Evolutionary conservation across 1,284 basidiomycete species (phyloP).

Genomic region (Coniferiporia sulphurascens): DNA sequence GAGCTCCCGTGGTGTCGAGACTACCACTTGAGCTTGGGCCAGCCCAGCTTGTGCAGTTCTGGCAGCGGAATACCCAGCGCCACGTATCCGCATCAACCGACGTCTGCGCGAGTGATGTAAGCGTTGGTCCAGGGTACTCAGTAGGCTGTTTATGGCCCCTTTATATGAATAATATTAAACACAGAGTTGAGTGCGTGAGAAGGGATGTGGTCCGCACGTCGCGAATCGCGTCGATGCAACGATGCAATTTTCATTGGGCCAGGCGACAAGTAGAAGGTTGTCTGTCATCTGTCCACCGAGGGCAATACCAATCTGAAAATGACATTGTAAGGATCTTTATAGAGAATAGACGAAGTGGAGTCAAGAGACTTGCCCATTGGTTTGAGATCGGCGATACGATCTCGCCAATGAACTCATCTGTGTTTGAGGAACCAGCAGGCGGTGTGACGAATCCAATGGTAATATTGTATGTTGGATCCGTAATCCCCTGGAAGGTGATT

Average conservation of each 20-base stretch:
- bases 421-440: conserved; percentile 33
- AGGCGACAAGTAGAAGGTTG: conserved; percentile 51
- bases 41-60: conserved; percentile 38
- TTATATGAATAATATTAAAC: not conserved
- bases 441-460: conserved; percentile 51
- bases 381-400: conserved; percentile 49
- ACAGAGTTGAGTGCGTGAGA: not conserved
- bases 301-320: conserved; percentile 34
- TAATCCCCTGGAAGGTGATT: conserved; percentile 48
- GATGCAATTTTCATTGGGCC: conserved; percentile 48
- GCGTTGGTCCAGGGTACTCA: conserved; percentile 38
- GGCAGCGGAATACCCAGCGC: conserved; percentile 54
- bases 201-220: conserved; percentile 33
- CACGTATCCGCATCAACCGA: conserved; percentile 47
- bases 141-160: conserved; percentile 40
- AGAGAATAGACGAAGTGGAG: not conserved
- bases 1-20: conserved; percentile 35
- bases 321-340: not conserved
- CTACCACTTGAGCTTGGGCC: conserved; percentile 23
- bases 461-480: conserved; percentile 43
- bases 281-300: conserved; percentile 50
- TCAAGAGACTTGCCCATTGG: conserved; percentile 35
- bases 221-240: conserved; percentile 47
- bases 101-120: conserved; percentile 38
- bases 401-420: conserved; percentile 55